Conservation (phyloP, 768 basidiomycete genomes). For the Lentinula detonsa region DNA sequence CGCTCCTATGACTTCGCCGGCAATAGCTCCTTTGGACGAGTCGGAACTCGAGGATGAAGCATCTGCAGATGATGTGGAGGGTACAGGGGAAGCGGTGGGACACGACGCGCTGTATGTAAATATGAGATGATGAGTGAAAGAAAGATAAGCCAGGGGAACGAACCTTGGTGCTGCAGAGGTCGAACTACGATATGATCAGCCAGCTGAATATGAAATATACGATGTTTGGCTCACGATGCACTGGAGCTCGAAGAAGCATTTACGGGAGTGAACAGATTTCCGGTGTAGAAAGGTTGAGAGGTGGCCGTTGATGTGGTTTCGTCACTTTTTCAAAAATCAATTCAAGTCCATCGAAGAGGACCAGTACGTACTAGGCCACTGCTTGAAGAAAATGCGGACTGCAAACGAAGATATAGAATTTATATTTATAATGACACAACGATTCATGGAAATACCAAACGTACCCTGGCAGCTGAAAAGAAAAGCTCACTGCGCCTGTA, state of each 20-base stretch:
- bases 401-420: neutral
- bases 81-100: neutral
- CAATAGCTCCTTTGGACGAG: neutral
- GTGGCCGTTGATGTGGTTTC: neutral
- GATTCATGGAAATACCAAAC: neutral
- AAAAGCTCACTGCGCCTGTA: neutral
- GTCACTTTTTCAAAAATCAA: neutral
- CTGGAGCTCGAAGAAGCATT: neutral
- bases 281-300: neutral
- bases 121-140: neutral
- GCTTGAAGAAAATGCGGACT: conserved; percentile 2
- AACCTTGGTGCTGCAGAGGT: neutral
- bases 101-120: neutral
- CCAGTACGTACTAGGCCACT: neutral
- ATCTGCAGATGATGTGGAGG: neutral
- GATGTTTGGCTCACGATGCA: neutral
- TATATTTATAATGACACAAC: neutral
- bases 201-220: neutral
- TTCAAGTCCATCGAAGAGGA: neutral
- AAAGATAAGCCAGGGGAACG: neutral
- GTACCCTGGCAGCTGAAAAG: neutral
- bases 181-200: neutral
- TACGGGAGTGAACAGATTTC: neutral
- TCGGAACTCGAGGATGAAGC: neutral
- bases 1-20: neutral